Conservation (phyloP, 2,329 filamentous ascomycete genomes). For the Sarocladium brachiariae region DNA sequence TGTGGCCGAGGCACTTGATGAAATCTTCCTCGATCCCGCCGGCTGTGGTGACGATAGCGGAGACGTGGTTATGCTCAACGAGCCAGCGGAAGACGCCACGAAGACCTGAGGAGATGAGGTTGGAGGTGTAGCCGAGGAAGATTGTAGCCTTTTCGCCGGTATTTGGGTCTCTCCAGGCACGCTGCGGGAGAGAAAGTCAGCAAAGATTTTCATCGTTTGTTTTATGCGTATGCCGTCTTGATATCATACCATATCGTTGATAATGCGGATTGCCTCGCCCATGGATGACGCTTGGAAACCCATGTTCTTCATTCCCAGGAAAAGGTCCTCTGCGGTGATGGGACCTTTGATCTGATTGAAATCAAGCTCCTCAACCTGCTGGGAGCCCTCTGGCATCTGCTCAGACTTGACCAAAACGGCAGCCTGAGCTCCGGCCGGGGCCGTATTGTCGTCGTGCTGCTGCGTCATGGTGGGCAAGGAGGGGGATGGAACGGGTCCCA, state of each 20-base stretch:
- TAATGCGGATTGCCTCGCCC: slow-evolving; percentile 80
- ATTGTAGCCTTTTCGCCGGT: slow-evolving; percentile 79
- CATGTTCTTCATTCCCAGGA: slow-evolving; percentile 77
- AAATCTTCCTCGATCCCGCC: slow-evolving; percentile 96
- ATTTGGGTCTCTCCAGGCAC: slow-evolving; percentile 74
- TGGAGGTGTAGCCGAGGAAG: slow-evolving; percentile 95
- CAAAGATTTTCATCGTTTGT: too few relatives aligned
- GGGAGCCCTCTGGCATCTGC: slow-evolving; percentile 70
- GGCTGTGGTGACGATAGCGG: slow-evolving; percentile 88
- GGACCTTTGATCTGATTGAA: slow-evolving; percentile 75
- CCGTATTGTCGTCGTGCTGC: slow-evolving; percentile 30
- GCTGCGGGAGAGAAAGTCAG: too few relatives aligned
- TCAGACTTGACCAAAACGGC: slow-evolving; percentile 83
- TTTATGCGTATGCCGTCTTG: too few relatives aligned
- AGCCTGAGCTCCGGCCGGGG: slow-evolving; percentile 60
- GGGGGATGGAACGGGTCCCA: not conserved
- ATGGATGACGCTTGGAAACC: slow-evolving; percentile 68
- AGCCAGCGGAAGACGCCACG: slow-evolving; percentile 88
- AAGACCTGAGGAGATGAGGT: slow-evolving; percentile 92
- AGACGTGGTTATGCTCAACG: slow-evolving; percentile 86
- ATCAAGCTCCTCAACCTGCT: slow-evolving; percentile 82
- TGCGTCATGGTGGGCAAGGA: slow-evolving; percentile 21
- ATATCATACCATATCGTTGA: slow-evolving; percentile 93
- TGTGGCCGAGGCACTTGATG: slow-evolving; percentile 94
- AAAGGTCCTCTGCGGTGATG: slow-evolving; percentile 80